Conservation (phyloP, 345 rosid genomes). For the Citrus hindsii region DNA sequence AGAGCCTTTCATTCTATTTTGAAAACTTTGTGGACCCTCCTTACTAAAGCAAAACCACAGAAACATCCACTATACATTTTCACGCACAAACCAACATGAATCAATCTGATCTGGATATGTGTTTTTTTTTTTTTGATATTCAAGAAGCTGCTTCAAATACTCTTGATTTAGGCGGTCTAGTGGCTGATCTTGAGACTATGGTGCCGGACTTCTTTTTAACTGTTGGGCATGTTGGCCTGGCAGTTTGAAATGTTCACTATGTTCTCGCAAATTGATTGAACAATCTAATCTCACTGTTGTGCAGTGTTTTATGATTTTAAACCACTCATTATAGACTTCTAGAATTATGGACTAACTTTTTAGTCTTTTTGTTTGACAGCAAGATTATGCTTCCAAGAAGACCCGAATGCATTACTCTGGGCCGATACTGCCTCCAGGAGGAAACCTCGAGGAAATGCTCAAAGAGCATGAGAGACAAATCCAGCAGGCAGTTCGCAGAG, state of each 20-base stretch:
- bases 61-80: no score
- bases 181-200: no score
- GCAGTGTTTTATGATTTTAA: not conserved
- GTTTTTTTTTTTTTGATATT: not conserved
- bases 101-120: no score
- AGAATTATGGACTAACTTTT: constrained; percentile 2
- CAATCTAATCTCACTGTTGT: not conserved
- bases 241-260: not conserved
- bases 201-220: no score
- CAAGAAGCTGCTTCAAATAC: not conserved
- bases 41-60: no score
- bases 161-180: not conserved
- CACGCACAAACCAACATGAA: no score
- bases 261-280: not conserved
- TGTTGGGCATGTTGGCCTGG: no score
- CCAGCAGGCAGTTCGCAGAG: constrained; percentile 75
- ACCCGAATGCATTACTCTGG: constrained; percentile 65
- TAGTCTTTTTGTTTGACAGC: constrained; percentile 17
- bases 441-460: constrained; percentile 84
- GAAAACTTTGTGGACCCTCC: no score
- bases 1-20: no score
- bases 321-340: not conserved
- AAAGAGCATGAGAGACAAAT: constrained; percentile 84
- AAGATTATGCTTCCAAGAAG: constrained; percentile 39
- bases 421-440: constrained; percentile 57